Evolutionary conservation across 768 basidiomycete genomes (phyloP), one percentile per base, ranked within the genome.

Genomic region (Russula abietina): DNA sequence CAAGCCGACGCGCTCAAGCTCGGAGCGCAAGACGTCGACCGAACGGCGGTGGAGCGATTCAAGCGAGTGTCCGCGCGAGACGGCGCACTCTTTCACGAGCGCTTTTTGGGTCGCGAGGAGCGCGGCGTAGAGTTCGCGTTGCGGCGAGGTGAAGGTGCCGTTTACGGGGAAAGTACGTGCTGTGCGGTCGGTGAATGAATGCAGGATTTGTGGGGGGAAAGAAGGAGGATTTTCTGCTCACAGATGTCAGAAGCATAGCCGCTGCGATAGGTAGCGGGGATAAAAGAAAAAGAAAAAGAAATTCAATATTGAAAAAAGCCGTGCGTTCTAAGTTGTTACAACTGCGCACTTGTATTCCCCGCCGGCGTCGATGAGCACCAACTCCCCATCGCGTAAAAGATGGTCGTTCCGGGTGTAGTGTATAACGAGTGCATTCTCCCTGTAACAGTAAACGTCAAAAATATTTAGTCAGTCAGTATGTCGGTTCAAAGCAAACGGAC

Each of bases 161-260:
- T 86, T 86, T 19, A 83, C 87, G 2, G 97, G 97, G 71, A 85
- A 99, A 11, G 94, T 93, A 39, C 91, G 88, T 22, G 91, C 89
- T 92, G 53, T 38, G 32, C 6, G 30, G 8, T 30, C 4, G 12
- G 30, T 36, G 16, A 38, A 68, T 55, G 49, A 67, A 22, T 53
- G 7, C 4, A 48, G 9, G 46, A 4, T 11, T 14, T 11, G 4
- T 3, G 22, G 46, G 55, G 52, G 65, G 12, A 6, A 38, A 9
- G 1, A 38, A 51, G 9, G 55, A 28, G 16, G 62, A 39, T 19
- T 4, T n/a, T n/a, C n/a, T n/a, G 55, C 84, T 64, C 65, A 91
- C 91, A 96, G 68, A 98, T 95, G 71, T 98, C 96, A 51, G 92
- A 93, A 8, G 93, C 92, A 70, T 98, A 98, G 41, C 92, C 92